phyloP scores from a whole-genome alignment of 2,329 filamentous ascomycete species.

The Clarireedia paspali region DNA sequence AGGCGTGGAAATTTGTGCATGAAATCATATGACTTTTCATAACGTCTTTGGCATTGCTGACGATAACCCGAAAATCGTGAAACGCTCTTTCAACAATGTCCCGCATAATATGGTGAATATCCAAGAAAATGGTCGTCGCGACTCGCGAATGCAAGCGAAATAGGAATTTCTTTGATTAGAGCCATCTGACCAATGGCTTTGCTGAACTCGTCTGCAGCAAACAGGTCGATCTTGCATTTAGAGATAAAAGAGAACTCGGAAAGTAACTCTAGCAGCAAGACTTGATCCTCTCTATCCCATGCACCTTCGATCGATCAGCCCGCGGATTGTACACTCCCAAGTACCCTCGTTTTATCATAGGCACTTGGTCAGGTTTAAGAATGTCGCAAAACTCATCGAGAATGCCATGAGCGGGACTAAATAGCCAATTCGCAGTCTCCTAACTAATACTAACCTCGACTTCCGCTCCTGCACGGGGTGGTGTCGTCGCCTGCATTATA shows the following conservation, averaged over 20 bases:
- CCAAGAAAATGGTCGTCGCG: slow-evolving; percentile 9
- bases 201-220: slow-evolving; percentile 10
- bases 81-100: not conserved
- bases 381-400: slow-evolving; percentile 6
- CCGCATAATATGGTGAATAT: slow-evolving; percentile 10
- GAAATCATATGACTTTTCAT: slow-evolving; percentile 1
- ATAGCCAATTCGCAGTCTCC: not conserved
- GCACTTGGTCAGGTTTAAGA: not conserved
- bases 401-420: not conserved
- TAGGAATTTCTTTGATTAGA: slow-evolving; percentile 6
- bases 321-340: slow-evolving; percentile 9
- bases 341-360: slow-evolving; percentile 4
- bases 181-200: slow-evolving; percentile 5
- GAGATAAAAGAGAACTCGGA: slow-evolving; percentile 8
- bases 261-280: slow-evolving; percentile 5
- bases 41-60: not conserved
- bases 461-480: not conserved
- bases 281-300: not conserved
- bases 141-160: slow-evolving; percentile 16
- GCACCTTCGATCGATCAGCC: not conserved
- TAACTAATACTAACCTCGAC: not conserved
- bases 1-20: not conserved
- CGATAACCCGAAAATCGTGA: not conserved
- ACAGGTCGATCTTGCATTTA: not conserved
- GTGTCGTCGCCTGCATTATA: not conserved